phyloP scores from a whole-genome alignment of 257 asterid genomes.

The Penstemon eatonii region DNA sequence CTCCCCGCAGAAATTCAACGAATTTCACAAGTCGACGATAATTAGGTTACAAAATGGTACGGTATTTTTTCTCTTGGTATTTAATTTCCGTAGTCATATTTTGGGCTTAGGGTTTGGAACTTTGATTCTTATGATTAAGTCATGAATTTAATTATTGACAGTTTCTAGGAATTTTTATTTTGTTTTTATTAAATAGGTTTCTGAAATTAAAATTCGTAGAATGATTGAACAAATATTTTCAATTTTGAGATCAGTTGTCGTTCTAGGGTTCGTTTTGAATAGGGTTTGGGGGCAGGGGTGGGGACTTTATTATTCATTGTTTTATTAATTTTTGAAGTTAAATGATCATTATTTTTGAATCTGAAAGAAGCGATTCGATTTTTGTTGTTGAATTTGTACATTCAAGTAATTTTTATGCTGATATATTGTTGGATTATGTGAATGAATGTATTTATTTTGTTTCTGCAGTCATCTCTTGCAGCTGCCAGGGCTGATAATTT shows the following conservation, averaged over 20 bases:
- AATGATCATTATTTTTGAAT: too few species aligned
- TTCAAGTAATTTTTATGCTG: too few species aligned
- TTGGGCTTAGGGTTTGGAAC: constrained; percentile 24
- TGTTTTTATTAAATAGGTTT: neutral
- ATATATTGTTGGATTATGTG: neutral
- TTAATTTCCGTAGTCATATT: neutral
- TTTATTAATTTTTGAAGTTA: too few species aligned
- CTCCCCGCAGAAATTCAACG: constrained; percentile 15
- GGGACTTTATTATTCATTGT: too few species aligned
- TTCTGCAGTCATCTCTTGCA: constrained; percentile 90
- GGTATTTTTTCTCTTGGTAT: neutral
- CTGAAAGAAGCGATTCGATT: too few species aligned
- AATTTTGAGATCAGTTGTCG: constrained; percentile 13
- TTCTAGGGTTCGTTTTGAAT: constrained; percentile 2
- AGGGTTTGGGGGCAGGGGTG: constrained; percentile 20
- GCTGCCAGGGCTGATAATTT: constrained; percentile 99
- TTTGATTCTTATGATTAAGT: constrained; percentile 15
- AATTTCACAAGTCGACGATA: constrained; percentile 16
- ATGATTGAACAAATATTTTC: neutral
- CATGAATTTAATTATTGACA: constrained; percentile 12
- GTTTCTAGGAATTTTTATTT: neutral
- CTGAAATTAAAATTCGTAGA: neutral
- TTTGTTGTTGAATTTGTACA: too few species aligned
- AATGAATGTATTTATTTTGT: constrained; percentile 35
- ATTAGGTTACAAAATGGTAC: constrained; percentile 32